Evolutionary conservation across 2,329 filamentous ascomycete species (phyloP).

Genomic region (Claviceps fusiformis): DNA sequence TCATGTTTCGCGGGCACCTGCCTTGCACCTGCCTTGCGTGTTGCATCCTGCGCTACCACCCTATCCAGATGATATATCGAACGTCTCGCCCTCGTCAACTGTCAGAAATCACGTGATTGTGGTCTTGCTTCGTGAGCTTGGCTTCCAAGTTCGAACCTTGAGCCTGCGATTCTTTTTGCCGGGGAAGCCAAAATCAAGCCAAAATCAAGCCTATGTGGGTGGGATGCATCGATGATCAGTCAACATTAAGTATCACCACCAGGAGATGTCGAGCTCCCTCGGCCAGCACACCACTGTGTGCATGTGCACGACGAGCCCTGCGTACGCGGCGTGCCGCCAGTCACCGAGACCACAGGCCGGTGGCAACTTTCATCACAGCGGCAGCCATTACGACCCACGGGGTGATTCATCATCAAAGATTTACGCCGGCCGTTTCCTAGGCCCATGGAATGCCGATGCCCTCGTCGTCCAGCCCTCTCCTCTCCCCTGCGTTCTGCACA

Average conservation of each 20-base stretch:
- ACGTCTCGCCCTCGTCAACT: neutral
- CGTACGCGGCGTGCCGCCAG: no score
- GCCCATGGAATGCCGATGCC: neutral
- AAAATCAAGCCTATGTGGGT: neutral
- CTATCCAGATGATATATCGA: no score
- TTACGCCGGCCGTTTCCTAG: neutral
- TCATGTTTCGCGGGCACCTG: neutral
- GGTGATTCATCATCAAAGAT: neutral
- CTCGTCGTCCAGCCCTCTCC: neutral
- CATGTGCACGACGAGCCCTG: no score
- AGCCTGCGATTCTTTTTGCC: neutral
- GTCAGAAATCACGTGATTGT: neutral
- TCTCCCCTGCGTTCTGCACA: neutral
- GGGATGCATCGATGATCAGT: neutral
- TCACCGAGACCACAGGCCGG: neutral
- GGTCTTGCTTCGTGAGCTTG: neutral
- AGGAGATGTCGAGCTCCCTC: neutral
- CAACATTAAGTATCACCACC: neutral
- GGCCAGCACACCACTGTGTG: no score
- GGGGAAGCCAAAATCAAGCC: neutral
- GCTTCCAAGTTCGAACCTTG: neutral
- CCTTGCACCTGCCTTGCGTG: neutral
- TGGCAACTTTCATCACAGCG: neutral
- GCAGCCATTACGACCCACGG: neutral
- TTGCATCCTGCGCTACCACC: neutral